phyloP scores from a whole-genome alignment of 2,329 filamentous ascomycete genomes.

The Ceratocystis colombiana region DNA sequence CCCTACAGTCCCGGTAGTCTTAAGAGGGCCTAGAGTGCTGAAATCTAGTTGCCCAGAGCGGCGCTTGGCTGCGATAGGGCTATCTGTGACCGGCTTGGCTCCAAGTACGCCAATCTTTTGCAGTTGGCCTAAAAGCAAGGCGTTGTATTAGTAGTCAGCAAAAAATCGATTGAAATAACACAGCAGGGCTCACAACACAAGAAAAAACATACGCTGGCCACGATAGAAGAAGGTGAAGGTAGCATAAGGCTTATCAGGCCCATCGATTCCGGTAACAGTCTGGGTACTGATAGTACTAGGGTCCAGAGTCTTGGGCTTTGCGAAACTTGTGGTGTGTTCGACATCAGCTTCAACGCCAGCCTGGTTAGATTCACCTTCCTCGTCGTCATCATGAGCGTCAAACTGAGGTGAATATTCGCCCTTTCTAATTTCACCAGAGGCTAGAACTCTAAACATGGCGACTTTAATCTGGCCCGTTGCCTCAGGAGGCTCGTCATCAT shows the following conservation, averaged over 20 bases:
- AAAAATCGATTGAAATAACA: background rate
- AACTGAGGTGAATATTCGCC: slow-evolving; percentile 98
- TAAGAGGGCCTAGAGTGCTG: slow-evolving; percentile 70
- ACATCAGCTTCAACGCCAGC: slow-evolving; percentile 56
- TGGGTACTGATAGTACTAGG: slow-evolving; percentile 97
- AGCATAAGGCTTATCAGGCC: slow-evolving; percentile 90
- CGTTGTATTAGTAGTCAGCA: background rate
- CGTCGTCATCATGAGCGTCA: slow-evolving; percentile 88
- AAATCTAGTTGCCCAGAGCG: slow-evolving; percentile 79
- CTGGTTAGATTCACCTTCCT: slow-evolving; percentile 36
- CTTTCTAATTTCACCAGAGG: slow-evolving; percentile 93
- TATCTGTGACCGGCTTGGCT: slow-evolving; percentile 53
- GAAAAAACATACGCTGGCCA: slow-evolving; percentile 67
- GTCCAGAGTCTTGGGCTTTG: slow-evolving; percentile 89
- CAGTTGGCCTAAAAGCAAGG: slow-evolving; percentile 59
- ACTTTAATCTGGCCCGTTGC: slow-evolving; percentile 97
- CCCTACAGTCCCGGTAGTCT: slow-evolving; percentile 76
- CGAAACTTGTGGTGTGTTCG: slow-evolving; percentile 95
- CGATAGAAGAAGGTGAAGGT: slow-evolving; percentile 97
- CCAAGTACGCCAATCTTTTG: slow-evolving; percentile 89
- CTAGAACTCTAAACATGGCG: slow-evolving; percentile 86
- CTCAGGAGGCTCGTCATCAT: slow-evolving; percentile 85
- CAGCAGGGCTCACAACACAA: slow-evolving; percentile 6
- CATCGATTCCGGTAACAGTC: slow-evolving; percentile 96
- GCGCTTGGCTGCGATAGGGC: slow-evolving; percentile 56